A percentile compares a stretch with the other conserved stretches of the same genome.
These are phyloP conservation scores for Epichloe sibirici DNA, from an alignment of 2,329 filamentous ascomycete species.

Conservation along the genomic window DNA sequence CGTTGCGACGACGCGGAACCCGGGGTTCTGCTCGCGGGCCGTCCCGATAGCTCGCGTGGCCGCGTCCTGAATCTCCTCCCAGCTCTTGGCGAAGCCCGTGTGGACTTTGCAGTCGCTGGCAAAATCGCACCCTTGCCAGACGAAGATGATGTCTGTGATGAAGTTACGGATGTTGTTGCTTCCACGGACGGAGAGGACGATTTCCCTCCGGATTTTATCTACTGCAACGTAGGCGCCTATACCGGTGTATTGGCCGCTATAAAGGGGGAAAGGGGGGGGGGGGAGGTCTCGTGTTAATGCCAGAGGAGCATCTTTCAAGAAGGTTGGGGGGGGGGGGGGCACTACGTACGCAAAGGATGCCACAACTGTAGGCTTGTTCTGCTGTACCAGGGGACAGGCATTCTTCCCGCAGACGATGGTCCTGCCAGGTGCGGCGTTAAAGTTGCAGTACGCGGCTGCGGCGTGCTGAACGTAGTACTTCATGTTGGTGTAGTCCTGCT, in stretches of 20 bases:
- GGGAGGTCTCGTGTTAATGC: slow-evolving; percentile 3
- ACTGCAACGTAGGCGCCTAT: slow-evolving; percentile 38
- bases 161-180: slow-evolving; percentile 47
- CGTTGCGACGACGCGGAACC: slow-evolving; percentile 42
- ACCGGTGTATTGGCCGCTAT: slow-evolving; percentile 29
- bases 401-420: slow-evolving; percentile 29
- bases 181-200: slow-evolving; percentile 50
- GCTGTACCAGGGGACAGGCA: slow-evolving; percentile 31
- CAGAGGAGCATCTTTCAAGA: neutral
- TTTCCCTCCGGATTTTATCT: slow-evolving; percentile 35
- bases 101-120: slow-evolving; percentile 37
- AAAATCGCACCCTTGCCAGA: slow-evolving; percentile 17
- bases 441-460: slow-evolving; percentile 42
- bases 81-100: slow-evolving; percentile 46
- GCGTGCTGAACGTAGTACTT: slow-evolving; percentile 40
- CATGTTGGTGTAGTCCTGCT: slow-evolving; percentile 25
- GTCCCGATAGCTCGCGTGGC: slow-evolving; percentile 31
- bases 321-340: too few species aligned
- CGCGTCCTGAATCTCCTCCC: slow-evolving; percentile 35
- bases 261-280: too few species aligned
- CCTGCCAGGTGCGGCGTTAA: slow-evolving; percentile 23
- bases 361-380: slow-evolving; percentile 31
- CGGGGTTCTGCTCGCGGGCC: slow-evolving; percentile 34
- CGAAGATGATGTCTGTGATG: slow-evolving; percentile 38
- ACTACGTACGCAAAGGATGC: slow-evolving; percentile 26